Evolutionary conservation across 2,329 filamentous ascomycete genomes (phyloP), one percentile per base, ranked within the genome.

Genomic region (Fusarium dlaminii): DNA sequence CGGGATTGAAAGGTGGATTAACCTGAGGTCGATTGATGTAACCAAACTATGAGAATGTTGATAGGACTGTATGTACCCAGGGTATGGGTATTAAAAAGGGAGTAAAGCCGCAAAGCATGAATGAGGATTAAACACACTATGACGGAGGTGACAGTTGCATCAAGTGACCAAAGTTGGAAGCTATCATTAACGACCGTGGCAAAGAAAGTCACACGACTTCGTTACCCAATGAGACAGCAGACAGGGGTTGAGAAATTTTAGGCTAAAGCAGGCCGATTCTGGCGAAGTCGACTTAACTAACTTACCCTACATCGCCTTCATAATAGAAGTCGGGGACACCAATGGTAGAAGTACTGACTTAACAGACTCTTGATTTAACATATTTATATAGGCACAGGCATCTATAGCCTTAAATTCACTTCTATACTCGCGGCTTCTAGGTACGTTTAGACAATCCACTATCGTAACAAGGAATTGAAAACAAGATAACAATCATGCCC

Each of bases 361-460:
- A 5, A 18, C 15, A 32, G 15, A 8, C 3, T n/a, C 15, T 13
- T 3, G 2, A 30, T n/a, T 6, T 6, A 32, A 9, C 4, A 10
- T 18, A 24, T 27, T 13, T 8, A 27, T 1, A 27, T 9, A 14
- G 18, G 4, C 1, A 3, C 1, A 36, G 18, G 13, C 1, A 17
- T 12, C 3, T 6, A 0, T 2, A 27, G n/a, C 9, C n/a, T 52
- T n/a, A n/a, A n/a, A n/a, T n/a, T n/a, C 1, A 8, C 1, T 27
- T 27, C 32, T 0, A 27, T 27, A 8, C 13, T 15, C 0, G 5
- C 4, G 4, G 11, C 6, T 24, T 24, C 8, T 11, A 1, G 22
- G 3, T 5, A 20, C 0, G 0, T 4, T n/a, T 2, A 1, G 3
- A 5, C 0, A 36, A 20, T 15, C 0, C 3, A 8, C 8, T 22